Conservation (phyloP, 192 early-diverging fungal genomes). For the Dispira parvispora region DNA sequence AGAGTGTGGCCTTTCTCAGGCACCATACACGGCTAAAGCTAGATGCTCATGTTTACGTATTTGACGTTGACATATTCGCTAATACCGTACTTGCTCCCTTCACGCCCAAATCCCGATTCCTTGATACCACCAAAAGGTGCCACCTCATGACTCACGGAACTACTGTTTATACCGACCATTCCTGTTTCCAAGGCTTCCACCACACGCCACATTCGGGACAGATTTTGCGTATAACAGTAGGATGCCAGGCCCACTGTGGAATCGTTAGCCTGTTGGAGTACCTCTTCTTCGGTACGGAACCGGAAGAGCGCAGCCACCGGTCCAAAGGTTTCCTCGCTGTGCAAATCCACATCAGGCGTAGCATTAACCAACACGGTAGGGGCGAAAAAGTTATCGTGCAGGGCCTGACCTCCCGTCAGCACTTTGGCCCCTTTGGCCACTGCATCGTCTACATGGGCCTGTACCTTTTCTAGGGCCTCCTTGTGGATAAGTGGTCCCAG, state of each 20-base stretch:
- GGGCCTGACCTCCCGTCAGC: constrained; percentile 39
- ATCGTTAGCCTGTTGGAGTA: constrained; percentile 54
- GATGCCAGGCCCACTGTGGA: constrained; percentile 60
- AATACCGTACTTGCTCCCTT: constrained; percentile 47
- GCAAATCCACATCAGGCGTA: constrained; percentile 45
- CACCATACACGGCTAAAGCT: not conserved
- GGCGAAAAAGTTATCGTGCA: constrained; percentile 44
- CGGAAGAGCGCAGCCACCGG: constrained; percentile 64
- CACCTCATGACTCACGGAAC: constrained; percentile 29
- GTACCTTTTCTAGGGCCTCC: constrained; percentile 47
- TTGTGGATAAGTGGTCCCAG: constrained; percentile 73
- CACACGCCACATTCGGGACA: constrained; percentile 60
- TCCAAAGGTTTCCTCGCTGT: constrained; percentile 78
- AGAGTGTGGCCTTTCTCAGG: too few relatives aligned
- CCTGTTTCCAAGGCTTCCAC: constrained; percentile 67
- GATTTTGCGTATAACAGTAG: constrained; percentile 67
- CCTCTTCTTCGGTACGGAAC: constrained; percentile 69
- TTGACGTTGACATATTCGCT: constrained; percentile 51
- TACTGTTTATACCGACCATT: constrained; percentile 82
- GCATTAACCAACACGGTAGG: constrained; percentile 68
- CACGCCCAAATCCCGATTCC: constrained; percentile 52
- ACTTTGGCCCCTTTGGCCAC: constrained; percentile 51
- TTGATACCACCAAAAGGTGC: constrained; percentile 24
- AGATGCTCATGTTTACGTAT: constrained; percentile 35
- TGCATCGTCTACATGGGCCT: constrained; percentile 51